Percentiles rank a stretch among this genome's conserved stretches.
phyloP scores from a whole-genome alignment of 495 filamentous ascomycete species.

The Terfezia claveryi region DNA sequence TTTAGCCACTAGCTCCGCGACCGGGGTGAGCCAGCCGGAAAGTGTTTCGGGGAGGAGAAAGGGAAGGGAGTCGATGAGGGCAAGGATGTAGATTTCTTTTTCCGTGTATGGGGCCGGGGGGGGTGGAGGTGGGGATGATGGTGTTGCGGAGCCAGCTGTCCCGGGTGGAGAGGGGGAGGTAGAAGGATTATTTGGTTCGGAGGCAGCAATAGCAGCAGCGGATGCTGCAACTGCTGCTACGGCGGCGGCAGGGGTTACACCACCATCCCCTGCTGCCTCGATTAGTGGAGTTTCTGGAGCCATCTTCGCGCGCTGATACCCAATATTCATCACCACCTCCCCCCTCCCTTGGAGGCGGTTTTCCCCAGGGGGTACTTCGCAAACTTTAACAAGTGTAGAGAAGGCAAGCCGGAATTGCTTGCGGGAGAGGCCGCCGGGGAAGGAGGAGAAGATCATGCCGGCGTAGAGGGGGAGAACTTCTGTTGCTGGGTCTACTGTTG shows the following conservation, averaged over 20 bases:
- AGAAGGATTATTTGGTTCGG: not conserved
- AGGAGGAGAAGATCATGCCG: constrained; percentile 60
- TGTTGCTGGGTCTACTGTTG: constrained; percentile 20
- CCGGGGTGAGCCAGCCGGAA: constrained; percentile 54
- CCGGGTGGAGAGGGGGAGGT: not conserved
- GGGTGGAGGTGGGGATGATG: not conserved
- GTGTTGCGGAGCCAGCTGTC: constrained; percentile 8
- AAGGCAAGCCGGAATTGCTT: constrained; percentile 88
- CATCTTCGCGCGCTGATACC: constrained; percentile 41
- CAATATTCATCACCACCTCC: constrained; percentile 58
- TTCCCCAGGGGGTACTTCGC: constrained; percentile 51
- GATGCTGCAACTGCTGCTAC: not conserved
- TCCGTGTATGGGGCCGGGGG: constrained; percentile 37
- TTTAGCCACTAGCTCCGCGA: constrained; percentile 41
- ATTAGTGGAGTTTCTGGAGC: constrained; percentile 29
- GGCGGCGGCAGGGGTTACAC: not conserved
- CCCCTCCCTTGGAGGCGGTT: constrained; percentile 48
- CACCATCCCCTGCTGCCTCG: constrained; percentile 8
- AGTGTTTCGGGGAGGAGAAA: constrained; percentile 45
- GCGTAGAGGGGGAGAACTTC: constrained; percentile 69
- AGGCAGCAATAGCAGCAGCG: not conserved
- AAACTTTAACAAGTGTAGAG: constrained; percentile 66
- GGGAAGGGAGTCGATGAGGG: constrained; percentile 64
- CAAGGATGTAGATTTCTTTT: constrained; percentile 55
- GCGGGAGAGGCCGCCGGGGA: constrained; percentile 60